Conservation (phyloP, 1,284 basidiomycete genomes). For the Leccinum insolens region DNA sequence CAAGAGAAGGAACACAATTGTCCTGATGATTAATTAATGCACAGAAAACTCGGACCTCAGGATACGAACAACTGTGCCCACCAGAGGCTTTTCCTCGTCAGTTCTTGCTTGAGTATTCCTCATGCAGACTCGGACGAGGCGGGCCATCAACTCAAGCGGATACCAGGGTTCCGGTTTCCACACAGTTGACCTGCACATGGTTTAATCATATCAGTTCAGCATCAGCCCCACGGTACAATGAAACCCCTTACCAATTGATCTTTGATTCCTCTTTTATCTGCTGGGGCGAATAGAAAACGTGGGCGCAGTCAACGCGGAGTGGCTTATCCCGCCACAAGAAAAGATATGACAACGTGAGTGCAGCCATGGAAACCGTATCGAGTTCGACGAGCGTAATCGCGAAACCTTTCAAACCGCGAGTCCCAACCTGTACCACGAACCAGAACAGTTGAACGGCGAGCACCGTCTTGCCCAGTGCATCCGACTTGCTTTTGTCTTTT, state of each 20-base stretch:
- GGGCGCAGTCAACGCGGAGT: not conserved
- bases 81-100: not conserved
- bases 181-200: not conserved
- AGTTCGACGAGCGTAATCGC: slow-evolving; percentile 1
- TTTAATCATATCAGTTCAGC: not conserved
- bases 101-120: not conserved
- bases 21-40: not conserved
- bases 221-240: not conserved
- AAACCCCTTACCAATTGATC: not conserved
- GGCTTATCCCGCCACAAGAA: slow-evolving; percentile 7
- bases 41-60: not conserved
- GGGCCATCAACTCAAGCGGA: not conserved
- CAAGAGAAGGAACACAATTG: not conserved
- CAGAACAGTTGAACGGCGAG: not conserved
- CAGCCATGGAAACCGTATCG: slow-evolving; percentile 1
- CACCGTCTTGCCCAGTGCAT: not conserved
- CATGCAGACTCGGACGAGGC: not conserved
- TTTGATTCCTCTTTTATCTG: not conserved
- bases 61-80: not conserved
- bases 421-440: not conserved
- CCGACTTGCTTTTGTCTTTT: slow-evolving; percentile 2
- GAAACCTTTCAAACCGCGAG: not conserved
- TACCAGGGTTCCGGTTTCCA: not conserved
- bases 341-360: not conserved
- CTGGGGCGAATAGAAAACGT: not conserved